Conservation (phyloP, 805 yeast genomes). For the Cyberlindnera bimundalis region DNA sequence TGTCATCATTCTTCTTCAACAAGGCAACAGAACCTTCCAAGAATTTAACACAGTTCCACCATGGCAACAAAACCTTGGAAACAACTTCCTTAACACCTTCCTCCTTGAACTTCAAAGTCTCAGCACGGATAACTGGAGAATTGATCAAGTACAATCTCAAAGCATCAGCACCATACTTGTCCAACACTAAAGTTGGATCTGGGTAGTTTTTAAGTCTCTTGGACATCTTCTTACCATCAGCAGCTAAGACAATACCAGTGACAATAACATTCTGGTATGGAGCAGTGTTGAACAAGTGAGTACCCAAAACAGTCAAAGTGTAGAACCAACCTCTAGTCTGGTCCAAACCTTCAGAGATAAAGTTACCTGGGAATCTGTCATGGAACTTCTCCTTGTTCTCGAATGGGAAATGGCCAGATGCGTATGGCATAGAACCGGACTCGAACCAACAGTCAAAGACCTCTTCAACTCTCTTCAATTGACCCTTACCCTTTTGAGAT, state of each 20-base stretch:
- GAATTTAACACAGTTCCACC: constrained; percentile 98
- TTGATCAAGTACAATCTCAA: constrained; percentile 92
- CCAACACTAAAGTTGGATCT: constrained; percentile 79
- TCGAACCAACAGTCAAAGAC: constrained; percentile 99
- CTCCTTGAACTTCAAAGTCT: constrained; percentile 93
- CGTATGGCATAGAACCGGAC: constrained; percentile 99
- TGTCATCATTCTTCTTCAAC: constrained; percentile 67
- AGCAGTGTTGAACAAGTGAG: constrained; percentile 86
- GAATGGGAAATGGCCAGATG: constrained; percentile 95
- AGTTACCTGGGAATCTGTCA: constrained; percentile 89
- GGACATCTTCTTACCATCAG: constrained; percentile 99
- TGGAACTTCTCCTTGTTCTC: constrained; percentile 72
- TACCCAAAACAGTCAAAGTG: constrained; percentile 92
- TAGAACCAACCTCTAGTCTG: constrained; percentile 99
- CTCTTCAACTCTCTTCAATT: constrained; percentile 86
- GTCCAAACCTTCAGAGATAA: constrained; percentile 97
- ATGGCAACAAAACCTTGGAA: constrained; percentile 91
- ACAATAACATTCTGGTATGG: constrained; percentile 96
- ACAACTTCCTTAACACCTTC: constrained; percentile 99
- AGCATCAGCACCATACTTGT: constrained; percentile 97
- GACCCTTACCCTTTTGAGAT: constrained; percentile 84
- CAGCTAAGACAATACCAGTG: constrained; percentile 92
- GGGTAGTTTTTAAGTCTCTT: constrained; percentile 97
- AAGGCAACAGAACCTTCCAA: constrained; percentile 91
- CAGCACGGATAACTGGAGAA: constrained; percentile 97